phyloP scores from a whole-genome alignment of 352 stramenopile genomes.

The Phytophthora europaea region DNA sequence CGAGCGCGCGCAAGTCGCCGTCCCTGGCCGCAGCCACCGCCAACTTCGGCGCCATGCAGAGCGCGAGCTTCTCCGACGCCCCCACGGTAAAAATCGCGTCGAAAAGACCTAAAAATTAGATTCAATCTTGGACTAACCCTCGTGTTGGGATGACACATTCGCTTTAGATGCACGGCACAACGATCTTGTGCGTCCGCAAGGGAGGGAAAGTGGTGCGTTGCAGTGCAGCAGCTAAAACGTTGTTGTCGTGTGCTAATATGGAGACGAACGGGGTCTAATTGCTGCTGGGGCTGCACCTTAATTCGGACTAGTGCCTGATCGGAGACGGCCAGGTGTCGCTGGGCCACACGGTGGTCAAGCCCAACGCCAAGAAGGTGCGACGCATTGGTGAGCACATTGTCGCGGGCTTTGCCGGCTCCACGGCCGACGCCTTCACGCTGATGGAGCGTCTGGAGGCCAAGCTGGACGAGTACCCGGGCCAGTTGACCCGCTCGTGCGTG shows the following conservation, averaged over 20 bases:
- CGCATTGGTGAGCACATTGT: conserved; percentile 96
- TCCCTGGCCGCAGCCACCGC: conserved; percentile 22
- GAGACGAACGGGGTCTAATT: not conserved
- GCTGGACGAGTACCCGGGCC: conserved; percentile 98
- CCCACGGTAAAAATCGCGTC: conserved; percentile 45
- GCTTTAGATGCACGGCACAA: conserved; percentile 94
- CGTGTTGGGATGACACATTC: conserved; percentile 3
- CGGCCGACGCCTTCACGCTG: conserved; percentile 98
- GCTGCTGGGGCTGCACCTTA: not conserved
- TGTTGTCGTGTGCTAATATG: not conserved
- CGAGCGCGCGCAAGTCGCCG: conserved; percentile 20
- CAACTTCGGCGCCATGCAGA: conserved; percentile 27
- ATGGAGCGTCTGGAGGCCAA: conserved; percentile 99
- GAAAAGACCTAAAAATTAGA: not conserved
- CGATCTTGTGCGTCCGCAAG: conserved; percentile 98
- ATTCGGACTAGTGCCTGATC: conserved; percentile 90
- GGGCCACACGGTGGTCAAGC: conserved; percentile 97
- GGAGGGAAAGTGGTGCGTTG: conserved; percentile 95
- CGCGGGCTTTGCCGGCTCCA: conserved; percentile 97
- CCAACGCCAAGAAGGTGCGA: conserved; percentile 98
- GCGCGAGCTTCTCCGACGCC: conserved; percentile 62
- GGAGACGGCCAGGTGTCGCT: conserved; percentile 98
- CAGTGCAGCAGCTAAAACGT: not conserved
- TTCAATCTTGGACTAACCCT: not conserved
- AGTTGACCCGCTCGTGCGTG: conserved; percentile 97